phyloP scores from a whole-genome alignment of 1,139 yeast species.

The Saccharomyces hybrid region DNA sequence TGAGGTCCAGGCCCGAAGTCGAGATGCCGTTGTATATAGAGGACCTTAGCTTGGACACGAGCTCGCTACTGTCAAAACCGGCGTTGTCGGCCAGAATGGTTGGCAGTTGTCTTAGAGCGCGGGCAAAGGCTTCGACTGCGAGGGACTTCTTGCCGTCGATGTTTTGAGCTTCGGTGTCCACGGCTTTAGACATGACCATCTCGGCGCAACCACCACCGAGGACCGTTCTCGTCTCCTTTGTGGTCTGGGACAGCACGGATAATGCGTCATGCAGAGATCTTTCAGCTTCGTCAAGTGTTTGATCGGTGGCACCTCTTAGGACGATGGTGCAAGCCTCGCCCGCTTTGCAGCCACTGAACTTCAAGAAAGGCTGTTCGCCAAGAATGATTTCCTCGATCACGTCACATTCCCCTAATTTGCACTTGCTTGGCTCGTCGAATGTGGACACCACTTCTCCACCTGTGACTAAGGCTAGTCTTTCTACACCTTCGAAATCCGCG shows the following conservation, averaged over 20 bases:
- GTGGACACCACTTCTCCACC: constrained; percentile 98
- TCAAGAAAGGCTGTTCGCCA: constrained; percentile 79
- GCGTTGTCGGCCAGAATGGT: constrained; percentile 95
- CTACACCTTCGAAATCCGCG: constrained; percentile 98
- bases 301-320: constrained; percentile 94
- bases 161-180: constrained; percentile 89
- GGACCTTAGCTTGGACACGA: constrained; percentile 84
- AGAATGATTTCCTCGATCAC: constrained; percentile 82
- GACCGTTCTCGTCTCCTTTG: constrained; percentile 88
- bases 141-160: constrained; percentile 89
- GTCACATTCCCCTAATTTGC: constrained; percentile 83
- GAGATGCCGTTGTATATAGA: constrained; percentile 89
- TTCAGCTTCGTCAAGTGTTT: constrained; percentile 93
- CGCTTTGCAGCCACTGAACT: constrained; percentile 89
- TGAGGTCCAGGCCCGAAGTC: constrained; percentile 84
- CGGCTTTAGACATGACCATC: constrained; percentile 97
- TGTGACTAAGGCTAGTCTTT: constrained; percentile 89
- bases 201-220: constrained; percentile 98
- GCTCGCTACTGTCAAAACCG: constrained; percentile 89
- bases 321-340: constrained; percentile 97
- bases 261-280: constrained; percentile 96
- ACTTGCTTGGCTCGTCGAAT: constrained; percentile 84
- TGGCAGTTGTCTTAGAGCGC: constrained; percentile 90
- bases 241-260: constrained; percentile 91
- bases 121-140: constrained; percentile 91